Conservation (phyloP, 805 yeast species). For the Lipomyces kockii region DNA sequence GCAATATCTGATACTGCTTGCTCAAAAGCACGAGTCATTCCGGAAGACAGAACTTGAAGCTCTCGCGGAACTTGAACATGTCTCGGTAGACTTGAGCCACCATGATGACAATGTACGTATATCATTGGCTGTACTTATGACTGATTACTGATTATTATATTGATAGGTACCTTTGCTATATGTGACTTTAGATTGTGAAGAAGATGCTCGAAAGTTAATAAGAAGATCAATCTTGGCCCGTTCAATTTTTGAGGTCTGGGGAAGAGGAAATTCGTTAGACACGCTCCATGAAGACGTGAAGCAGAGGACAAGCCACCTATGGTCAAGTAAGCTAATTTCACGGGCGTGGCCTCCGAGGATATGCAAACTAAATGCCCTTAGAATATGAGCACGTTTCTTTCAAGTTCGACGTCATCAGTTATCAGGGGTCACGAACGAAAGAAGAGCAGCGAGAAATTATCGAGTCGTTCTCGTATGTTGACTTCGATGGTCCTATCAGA, state of each 20-base stretch:
- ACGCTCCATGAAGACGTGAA: constrained; percentile 61
- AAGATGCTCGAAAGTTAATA: constrained; percentile 66
- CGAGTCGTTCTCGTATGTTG: constrained; percentile 72
- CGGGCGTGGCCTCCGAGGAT: neutral
- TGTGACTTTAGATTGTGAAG: constrained; percentile 68
- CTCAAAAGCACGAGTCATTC: constrained; percentile 81
- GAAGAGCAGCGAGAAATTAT: constrained; percentile 62
- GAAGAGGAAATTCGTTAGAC: constrained; percentile 61
- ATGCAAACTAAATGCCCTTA: neutral
- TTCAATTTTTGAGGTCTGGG: constrained; percentile 86
- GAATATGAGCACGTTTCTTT: constrained; percentile 58
- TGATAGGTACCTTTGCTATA: constrained; percentile 65
- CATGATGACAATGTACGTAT: constrained; percentile 55
- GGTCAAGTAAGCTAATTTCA: constrained; percentile 13
- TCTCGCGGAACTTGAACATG: constrained; percentile 65
- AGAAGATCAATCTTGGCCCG: constrained; percentile 70
- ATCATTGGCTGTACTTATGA: neutral
- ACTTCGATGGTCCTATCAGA: constrained; percentile 73
- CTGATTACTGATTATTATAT: constrained; percentile 1
- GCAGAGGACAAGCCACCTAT: constrained; percentile 35
- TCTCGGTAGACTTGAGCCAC: constrained; percentile 61
- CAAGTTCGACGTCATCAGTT: constrained; percentile 82
- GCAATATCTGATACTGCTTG: constrained; percentile 77
- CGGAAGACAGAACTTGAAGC: constrained; percentile 84
- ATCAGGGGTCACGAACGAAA: constrained; percentile 65